Conservation (phyloP, 1,139 yeast species). For the Nakaseomyces kungkrabaensis region DNA sequence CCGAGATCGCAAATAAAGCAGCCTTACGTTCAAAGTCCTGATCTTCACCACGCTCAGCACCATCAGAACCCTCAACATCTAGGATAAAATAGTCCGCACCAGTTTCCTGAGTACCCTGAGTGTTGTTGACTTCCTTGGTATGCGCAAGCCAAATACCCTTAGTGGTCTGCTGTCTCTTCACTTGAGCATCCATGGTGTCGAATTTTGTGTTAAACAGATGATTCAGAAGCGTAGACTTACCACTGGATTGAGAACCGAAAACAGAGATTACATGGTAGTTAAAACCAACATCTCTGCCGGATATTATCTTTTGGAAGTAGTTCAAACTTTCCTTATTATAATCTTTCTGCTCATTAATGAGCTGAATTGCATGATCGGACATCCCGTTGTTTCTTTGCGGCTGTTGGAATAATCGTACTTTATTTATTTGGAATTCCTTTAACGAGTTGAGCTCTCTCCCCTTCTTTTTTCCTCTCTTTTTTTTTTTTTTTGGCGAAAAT, state of each 20-base stretch:
- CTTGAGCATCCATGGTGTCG: constrained; percentile 83
- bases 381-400: background rate
- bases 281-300: constrained; percentile 43
- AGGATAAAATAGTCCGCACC: constrained; percentile 43
- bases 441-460: background rate
- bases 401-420: too few species aligned
- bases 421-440: too few species aligned
- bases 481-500: too few species aligned
- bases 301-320: constrained; percentile 31
- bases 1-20: constrained; percentile 86
- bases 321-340: constrained; percentile 38
- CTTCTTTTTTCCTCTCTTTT: background rate
- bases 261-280: constrained; percentile 88
- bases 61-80: constrained; percentile 98
- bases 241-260: constrained; percentile 95
- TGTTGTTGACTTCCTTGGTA: constrained; percentile 37
- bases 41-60: constrained; percentile 95
- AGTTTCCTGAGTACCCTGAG: constrained; percentile 18
- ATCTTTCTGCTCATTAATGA: constrained; percentile 66
- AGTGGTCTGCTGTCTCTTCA: constrained; percentile 72
- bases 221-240: constrained; percentile 85
- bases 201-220: constrained; percentile 75
- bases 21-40: constrained; percentile 96
- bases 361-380: constrained; percentile 38
- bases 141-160: constrained; percentile 92